These are phyloP conservation scores for Peniophora sp. DNA, from an alignment of 1,284 basidiomycete genomes.

Conservation along the genomic window DNA sequence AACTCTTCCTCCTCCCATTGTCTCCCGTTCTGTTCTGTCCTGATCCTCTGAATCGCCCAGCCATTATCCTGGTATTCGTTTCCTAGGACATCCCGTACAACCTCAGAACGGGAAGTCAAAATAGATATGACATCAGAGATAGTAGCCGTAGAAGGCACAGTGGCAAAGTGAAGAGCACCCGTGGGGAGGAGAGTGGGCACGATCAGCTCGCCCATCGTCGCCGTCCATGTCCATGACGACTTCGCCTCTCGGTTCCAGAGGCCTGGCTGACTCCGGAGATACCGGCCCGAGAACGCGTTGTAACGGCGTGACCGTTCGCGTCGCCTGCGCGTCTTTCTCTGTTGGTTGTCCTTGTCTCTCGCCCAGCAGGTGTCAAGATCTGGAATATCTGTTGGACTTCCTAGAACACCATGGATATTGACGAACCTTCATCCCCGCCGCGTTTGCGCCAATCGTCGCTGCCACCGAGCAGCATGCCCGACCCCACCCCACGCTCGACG, in stretches of 20 bases:
- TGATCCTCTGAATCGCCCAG: constrained; percentile 63
- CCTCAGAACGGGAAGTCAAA: constrained; percentile 37
- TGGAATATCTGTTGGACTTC: no score
- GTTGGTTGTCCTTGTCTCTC: constrained; percentile 11
- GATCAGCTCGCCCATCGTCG: constrained; percentile 32
- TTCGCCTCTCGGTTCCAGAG: constrained; percentile 10
- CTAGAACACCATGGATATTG: no score
- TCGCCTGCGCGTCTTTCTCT: neutral
- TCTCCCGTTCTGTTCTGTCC: constrained; percentile 48
- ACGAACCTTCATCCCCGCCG: constrained; percentile 31
- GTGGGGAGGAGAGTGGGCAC: constrained; percentile 53
- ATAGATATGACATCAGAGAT: constrained; percentile 51
- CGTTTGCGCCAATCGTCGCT: constrained; percentile 33
- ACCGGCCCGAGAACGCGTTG: neutral
- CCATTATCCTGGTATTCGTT: constrained; percentile 40
- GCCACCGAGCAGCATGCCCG: constrained; percentile 63
- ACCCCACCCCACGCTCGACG: constrained; percentile 35
- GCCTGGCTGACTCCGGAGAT: neutral
- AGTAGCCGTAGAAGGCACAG: constrained; percentile 42
- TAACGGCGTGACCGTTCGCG: neutral
- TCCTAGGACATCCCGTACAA: constrained; percentile 47
- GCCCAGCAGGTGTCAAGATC: no score
- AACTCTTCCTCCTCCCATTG: constrained; percentile 67
- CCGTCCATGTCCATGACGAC: constrained; percentile 20
- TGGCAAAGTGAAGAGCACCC: constrained; percentile 55